Conservation (phyloP, 306 rosid species). For the Adenanthera pavonina region DNA sequence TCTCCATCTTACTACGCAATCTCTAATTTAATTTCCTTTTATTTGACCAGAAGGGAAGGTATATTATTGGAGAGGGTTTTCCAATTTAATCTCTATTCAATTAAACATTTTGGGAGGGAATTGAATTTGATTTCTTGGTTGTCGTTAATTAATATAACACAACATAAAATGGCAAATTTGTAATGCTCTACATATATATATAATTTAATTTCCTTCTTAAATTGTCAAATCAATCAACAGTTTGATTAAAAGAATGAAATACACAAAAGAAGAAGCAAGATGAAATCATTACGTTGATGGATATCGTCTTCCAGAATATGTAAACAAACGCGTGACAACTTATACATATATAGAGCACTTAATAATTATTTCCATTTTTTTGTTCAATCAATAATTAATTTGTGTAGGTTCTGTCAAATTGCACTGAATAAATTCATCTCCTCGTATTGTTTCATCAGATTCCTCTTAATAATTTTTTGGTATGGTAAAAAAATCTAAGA, state of each 20-base stretch:
- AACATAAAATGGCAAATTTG: background rate
- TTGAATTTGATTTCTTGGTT: too few species aligned
- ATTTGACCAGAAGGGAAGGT: too few species aligned
- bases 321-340: too few species aligned
- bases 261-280: too few species aligned
- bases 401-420: background rate
- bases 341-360: too few species aligned
- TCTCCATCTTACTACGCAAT: too few species aligned
- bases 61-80: too few species aligned
- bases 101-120: too few species aligned
- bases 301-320: too few species aligned
- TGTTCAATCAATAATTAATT: background rate
- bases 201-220: background rate
- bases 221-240: background rate
- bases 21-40: too few species aligned
- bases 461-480: background rate
- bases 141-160: background rate
- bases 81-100: too few species aligned
- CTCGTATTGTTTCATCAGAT: too few species aligned
- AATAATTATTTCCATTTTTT: background rate
- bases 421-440: background rate
- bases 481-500: background rate
- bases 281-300: background rate
- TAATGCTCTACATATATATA: background rate
- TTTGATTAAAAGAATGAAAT: background rate